Evolutionary conservation across 148 eudicot genomes (phyloP).

Genomic region (Diospyros lotus): DNA sequence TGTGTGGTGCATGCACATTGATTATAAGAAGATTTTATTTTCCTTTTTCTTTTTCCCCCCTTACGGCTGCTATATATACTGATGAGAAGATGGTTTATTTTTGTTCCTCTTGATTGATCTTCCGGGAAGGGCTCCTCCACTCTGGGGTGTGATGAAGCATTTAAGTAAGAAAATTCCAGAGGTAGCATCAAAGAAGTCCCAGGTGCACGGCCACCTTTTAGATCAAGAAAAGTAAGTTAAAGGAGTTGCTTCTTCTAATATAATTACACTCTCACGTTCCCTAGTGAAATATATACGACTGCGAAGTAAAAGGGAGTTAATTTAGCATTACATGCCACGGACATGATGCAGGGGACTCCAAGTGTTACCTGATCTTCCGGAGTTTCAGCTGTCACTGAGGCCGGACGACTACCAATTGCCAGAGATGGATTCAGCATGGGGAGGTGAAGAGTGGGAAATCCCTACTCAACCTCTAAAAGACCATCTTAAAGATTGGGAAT

Average conservation of each 20-base stretch:
- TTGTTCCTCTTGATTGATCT: conserved; percentile 6
- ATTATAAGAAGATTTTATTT: no score
- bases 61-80: no score
- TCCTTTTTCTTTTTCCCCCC: neutral
- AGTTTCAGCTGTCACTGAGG: conserved; percentile 74
- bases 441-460: conserved; percentile 50
- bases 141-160: conserved; percentile 82
- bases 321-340: no score
- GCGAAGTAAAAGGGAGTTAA: no score
- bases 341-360: conserved; percentile 52
- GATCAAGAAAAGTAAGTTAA: conserved; percentile 91
- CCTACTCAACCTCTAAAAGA: conserved; percentile 54
- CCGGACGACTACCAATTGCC: conserved; percentile 89
- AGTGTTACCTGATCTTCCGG: conserved; percentile 79
- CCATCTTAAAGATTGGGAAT: conserved; percentile 52
- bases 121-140: conserved; percentile 64
- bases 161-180: conserved; percentile 73
- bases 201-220: conserved; percentile 66
- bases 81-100: neutral
- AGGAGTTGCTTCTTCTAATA: no score
- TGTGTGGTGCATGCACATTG: neutral
- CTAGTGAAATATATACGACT: no score
- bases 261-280: no score
- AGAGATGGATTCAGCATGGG: conserved; percentile 49
- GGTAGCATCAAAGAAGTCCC: conserved; percentile 65